Evolutionary conservation across 2,329 filamentous ascomycete species (phyloP).

Genomic region (Cordyceps javanica): DNA sequence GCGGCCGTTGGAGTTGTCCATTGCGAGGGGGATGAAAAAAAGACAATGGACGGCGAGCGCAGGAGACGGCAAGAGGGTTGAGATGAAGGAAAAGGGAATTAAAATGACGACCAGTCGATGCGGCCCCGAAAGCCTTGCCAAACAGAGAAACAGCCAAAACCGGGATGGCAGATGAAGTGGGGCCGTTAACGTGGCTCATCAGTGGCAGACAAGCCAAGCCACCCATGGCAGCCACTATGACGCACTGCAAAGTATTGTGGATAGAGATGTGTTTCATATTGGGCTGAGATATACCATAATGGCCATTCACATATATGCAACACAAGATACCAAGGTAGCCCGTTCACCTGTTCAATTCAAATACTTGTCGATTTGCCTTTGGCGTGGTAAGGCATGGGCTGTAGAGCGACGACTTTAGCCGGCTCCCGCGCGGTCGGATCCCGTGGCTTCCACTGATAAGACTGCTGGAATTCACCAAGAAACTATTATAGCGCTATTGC

Average conservation of each 20-base stretch:
- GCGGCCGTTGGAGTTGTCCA: constrained; percentile 10
- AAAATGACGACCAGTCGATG: not conserved
- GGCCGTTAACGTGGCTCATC: not conserved
- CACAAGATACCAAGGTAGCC: no score
- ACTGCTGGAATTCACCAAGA: not conserved
- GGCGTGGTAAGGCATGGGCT: no score
- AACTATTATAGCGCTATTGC: no score
- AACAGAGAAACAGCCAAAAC: not conserved
- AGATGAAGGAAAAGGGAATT: not conserved
- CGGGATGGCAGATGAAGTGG: constrained; percentile 3
- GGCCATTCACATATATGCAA: no score
- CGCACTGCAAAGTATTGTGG: not conserved
- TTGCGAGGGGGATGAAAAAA: not conserved
- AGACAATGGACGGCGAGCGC: not conserved
- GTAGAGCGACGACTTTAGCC: no score
- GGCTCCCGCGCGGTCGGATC: not conserved
- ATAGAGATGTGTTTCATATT: not conserved
- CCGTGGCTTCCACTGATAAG: not conserved
- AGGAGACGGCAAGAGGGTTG: not conserved
- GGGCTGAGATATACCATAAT: not conserved
- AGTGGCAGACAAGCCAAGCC: not conserved
- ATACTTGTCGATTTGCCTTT: no score
- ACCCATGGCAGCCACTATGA: not conserved
- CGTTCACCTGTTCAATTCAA: no score
- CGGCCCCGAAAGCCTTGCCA: no score